These are phyloP conservation scores for Leucocoprinus leucothites DNA, from an alignment of 768 basidiomycete genomes.

Conservation along the genomic window DNA sequence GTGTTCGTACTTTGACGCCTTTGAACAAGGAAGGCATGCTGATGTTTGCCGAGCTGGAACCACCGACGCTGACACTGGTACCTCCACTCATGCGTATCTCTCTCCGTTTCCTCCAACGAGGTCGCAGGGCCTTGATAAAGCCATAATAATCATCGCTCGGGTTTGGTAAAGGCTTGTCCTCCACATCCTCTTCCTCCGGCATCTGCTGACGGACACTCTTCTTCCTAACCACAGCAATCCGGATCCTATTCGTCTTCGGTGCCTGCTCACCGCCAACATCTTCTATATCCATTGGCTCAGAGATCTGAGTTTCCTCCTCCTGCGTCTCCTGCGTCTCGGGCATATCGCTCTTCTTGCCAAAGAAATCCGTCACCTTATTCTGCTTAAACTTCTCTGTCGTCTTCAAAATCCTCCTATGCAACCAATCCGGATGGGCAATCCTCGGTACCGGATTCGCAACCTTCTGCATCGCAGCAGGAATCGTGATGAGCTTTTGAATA, in stretches of 20 bases:
- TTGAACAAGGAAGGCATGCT: constrained; percentile 57
- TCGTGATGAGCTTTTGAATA: constrained; percentile 98
- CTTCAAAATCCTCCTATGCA: constrained; percentile 85
- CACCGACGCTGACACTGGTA: constrained; percentile 28
- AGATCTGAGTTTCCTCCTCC: constrained; percentile 24
- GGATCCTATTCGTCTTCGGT: constrained; percentile 34
- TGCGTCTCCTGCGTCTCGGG: constrained; percentile 16
- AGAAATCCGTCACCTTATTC: constrained; percentile 96
- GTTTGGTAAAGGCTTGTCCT: constrained; percentile 54
- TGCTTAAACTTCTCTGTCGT: constrained; percentile 97
- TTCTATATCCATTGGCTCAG: constrained; percentile 56
- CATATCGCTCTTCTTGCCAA: constrained; percentile 37
- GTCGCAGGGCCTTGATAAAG: constrained; percentile 77
- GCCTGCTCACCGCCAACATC: constrained; percentile 43
- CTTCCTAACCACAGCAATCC: constrained; percentile 15
- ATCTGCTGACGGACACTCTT: constrained; percentile 28
- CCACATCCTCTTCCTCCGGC: constrained; percentile 40
- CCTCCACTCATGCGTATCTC: constrained; percentile 42
- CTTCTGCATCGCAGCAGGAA: constrained; percentile 98
- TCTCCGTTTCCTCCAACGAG: constrained; percentile 68
- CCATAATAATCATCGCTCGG: constrained; percentile 62
- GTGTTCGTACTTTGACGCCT: constrained; percentile 51
- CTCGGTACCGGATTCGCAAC: constrained; percentile 95
- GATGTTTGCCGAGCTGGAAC: constrained; percentile 43
- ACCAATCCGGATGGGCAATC: constrained; percentile 96